A percentile compares a stretch with the other conserved stretches of the same genome.
Conservation (phyloP, 495 filamentous ascomycete genomes). For the Neurospora sp. region DNA sequence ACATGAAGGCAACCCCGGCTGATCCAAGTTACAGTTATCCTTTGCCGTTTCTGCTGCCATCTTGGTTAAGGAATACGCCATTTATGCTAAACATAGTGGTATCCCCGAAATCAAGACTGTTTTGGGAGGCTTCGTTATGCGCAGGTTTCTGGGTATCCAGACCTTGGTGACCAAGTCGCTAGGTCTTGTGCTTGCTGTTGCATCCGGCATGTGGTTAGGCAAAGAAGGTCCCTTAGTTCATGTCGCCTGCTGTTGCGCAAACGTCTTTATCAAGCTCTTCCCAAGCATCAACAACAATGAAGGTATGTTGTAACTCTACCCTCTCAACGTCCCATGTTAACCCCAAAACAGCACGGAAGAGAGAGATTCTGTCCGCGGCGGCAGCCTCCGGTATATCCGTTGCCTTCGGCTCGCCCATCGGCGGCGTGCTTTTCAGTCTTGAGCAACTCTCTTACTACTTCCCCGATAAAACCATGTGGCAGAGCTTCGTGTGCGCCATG, state of each 20-base stretch:
- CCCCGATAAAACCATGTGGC: slow-evolving; percentile 99
- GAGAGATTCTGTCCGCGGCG: slow-evolving; percentile 89
- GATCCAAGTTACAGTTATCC: slow-evolving; percentile 42
- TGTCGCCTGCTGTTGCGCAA: slow-evolving; percentile 95
- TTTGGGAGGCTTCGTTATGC: slow-evolving; percentile 88
- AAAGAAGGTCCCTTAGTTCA: slow-evolving; percentile 97
- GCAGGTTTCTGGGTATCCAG: slow-evolving; percentile 86
- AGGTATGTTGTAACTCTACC: slow-evolving; percentile 38
- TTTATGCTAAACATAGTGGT: slow-evolving; percentile 89
- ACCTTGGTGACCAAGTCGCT: slow-evolving; percentile 86
- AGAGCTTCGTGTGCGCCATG: slow-evolving; percentile 98
- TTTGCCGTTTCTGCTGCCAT: slow-evolving; percentile 74
- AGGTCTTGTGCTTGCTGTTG: slow-evolving; percentile 84
- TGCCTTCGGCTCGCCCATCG: slow-evolving; percentile 94
- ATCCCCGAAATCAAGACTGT: slow-evolving; percentile 98
- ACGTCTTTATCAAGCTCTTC: slow-evolving; percentile 88
- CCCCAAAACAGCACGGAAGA: slow-evolving; percentile 61
- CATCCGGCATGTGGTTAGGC: slow-evolving; percentile 95
- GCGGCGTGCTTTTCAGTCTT: slow-evolving; percentile 83
- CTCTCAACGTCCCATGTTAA: slow-evolving; percentile 5
- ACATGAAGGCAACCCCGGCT: background rate
- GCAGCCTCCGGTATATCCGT: slow-evolving; percentile 94
- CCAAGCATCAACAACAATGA: slow-evolving; percentile 78
- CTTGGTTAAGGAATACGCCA: slow-evolving; percentile 72
- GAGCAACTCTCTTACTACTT: slow-evolving; percentile 99